These are phyloP conservation scores for Eragrostis tef DNA, from an alignment of 202 grass and related monocot species.

Conservation along the genomic window DNA sequence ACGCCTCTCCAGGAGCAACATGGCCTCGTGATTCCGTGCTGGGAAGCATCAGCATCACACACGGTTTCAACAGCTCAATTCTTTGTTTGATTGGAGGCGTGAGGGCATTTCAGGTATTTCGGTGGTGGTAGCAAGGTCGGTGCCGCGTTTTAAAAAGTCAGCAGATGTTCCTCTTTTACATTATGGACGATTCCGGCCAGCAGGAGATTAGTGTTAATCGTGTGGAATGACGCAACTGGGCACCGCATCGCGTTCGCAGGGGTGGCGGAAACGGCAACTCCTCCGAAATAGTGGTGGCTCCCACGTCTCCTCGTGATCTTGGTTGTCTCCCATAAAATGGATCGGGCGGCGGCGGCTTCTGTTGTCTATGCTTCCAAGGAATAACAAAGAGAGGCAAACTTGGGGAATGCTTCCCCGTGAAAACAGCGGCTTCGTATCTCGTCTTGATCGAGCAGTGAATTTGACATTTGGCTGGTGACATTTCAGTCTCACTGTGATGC, in stretches of 20 bases:
- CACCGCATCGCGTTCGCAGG: not conserved
- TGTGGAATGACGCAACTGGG: not conserved
- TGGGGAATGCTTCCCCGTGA: not conserved
- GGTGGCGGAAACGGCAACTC: not conserved
- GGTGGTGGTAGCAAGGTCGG: not conserved
- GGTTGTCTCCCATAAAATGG: not conserved
- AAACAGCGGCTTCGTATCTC: not conserved
- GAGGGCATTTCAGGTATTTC: too few species aligned
- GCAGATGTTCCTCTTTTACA: not conserved
- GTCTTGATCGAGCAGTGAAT: not conserved
- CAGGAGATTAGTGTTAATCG: not conserved
- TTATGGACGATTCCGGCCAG: not conserved
- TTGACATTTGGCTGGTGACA: not conserved
- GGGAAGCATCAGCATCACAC: not conserved
- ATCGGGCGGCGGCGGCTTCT: not conserved
- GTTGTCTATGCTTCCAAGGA: not conserved
- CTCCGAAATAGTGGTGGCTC: not conserved
- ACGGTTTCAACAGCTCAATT: not conserved
- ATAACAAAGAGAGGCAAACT: not conserved
- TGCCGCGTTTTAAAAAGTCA: not conserved
- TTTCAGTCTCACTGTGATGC: not conserved
- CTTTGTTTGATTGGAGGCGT: too few species aligned
- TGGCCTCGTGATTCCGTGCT: slow-evolving; percentile 10
- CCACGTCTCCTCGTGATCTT: not conserved
- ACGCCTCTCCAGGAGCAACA: slow-evolving; percentile 1